Percentiles rank a stretch among this genome's conserved stretches.
phyloP scores from a whole-genome alignment of 2,329 filamentous ascomycete genomes.

The Ophiocordyceps camponoti-leonardi region DNA sequence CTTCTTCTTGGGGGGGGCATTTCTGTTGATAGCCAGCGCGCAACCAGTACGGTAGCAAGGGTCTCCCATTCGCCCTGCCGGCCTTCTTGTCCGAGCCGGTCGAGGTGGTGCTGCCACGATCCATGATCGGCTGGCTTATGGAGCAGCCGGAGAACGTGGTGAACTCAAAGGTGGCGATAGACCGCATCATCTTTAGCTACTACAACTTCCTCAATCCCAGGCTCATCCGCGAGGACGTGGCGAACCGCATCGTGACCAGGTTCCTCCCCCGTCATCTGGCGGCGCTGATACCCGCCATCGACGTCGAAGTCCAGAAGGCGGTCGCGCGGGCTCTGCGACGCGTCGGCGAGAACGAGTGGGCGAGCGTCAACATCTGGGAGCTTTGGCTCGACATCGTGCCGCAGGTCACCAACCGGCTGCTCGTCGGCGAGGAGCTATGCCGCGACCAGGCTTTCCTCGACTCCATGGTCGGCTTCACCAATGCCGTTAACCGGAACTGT shows the following conservation, averaged over 20 bases:
- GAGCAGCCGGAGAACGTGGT: constrained; percentile 26
- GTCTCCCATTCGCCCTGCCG: constrained; percentile 23
- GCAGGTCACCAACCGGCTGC: constrained; percentile 23
- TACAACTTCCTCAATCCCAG: constrained; percentile 24
- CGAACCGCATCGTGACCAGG: constrained; percentile 24
- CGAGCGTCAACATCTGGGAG: constrained; percentile 25
- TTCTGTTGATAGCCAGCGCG: background rate
- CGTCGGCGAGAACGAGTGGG: constrained; percentile 17
- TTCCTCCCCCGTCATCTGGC: constrained; percentile 23
- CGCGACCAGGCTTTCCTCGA: constrained; percentile 27
- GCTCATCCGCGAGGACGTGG: constrained; percentile 19
- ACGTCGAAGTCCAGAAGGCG: constrained; percentile 20
- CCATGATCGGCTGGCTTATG: constrained; percentile 27
- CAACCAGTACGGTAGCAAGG: constrained; percentile 21
- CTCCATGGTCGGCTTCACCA: constrained; percentile 30
- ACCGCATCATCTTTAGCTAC: constrained; percentile 16
- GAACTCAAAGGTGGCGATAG: constrained; percentile 22
- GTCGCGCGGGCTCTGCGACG: constrained; percentile 17
- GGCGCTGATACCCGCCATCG: constrained; percentile 20
- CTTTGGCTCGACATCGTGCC: constrained; percentile 24
- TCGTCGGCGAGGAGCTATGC: constrained; percentile 20
- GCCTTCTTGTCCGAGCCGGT: constrained; percentile 20
- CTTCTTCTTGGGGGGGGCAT: background rate
- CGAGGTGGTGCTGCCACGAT: constrained; percentile 26
- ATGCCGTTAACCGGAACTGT: constrained; percentile 26